Evolutionary conservation across 2,329 filamentous ascomycete species (phyloP), one percentile per base, ranked within the genome.

Genomic region (Aspergillus chevalieri): DNA sequence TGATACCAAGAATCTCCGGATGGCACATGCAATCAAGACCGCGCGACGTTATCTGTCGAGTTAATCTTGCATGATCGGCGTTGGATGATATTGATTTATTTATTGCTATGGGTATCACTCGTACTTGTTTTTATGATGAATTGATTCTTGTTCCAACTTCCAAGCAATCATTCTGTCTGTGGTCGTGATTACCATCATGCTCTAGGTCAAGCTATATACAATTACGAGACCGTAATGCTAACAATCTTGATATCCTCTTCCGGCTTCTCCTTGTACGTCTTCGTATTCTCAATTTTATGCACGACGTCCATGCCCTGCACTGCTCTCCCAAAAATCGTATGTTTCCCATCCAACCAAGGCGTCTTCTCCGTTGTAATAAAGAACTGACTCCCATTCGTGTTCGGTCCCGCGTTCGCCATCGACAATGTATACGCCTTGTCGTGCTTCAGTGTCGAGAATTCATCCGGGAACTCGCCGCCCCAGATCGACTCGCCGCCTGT

Each of bases 291-390:
- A 65, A 98, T 98, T 74, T 86, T 89, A 69, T 97, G 90, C 52
- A 98, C 85, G 17, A 98, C 89, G 68, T 98, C 93, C 65, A 97
- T 75, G 0, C 93, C 93, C 65, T 91, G 86, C 34, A 92, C 85
- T 1, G 89, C 91, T 38, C 93, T 79, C 0, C 93, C 93, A 66
- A 98, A 98, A 47, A 98, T 88, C 0, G 92, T 97, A 68, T 98
- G 93, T 69, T 96, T 95, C 55, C 87, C 85, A 67, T 98, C 93
- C 47, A 98, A 73, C 93, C 93, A 98, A 5, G 90, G 86, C 75
- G 93, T 90, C 74, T 95, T 95, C 71, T 96, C 94, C 0, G 92
- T 96, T 0, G 93, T 98, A 58, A 98, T 95, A 63, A 98, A 98
- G 68, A 98, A 98, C 68, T 98, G 93, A 63, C 87, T 93, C 12